These are phyloP conservation scores for Carex kokanica DNA, from an alignment of 176 grass and related monocot species.

Conservation along the genomic window DNA sequence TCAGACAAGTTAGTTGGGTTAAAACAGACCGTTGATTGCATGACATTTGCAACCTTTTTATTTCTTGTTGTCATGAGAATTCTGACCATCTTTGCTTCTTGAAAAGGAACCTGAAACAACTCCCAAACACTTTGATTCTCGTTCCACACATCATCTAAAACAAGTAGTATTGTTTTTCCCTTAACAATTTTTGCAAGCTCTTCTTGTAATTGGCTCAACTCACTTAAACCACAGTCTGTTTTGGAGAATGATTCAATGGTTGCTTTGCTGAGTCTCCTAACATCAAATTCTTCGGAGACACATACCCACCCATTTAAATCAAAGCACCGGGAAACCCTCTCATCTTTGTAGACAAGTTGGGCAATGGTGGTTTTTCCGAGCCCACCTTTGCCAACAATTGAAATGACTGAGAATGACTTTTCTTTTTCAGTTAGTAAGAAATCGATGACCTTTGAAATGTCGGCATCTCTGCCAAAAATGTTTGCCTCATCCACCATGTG, in stretches of 20 bases:
- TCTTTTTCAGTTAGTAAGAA: too few species aligned
- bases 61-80: background rate
- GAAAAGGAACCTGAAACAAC: background rate
- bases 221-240: background rate
- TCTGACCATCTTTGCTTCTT: background rate
- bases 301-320: background rate
- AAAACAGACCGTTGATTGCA: background rate
- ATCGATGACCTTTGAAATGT: too few species aligned
- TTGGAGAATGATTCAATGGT: background rate
- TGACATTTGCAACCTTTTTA: background rate
- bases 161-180: background rate
- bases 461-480: too few species aligned
- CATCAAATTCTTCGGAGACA: background rate
- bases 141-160: background rate
- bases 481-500: too few species aligned
- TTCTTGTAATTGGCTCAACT: background rate
- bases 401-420: too few species aligned
- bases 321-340: too few species aligned
- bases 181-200: background rate
- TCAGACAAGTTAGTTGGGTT: background rate
- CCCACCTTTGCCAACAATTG: too few species aligned
- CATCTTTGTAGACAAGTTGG: too few species aligned
- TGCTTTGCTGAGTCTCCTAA: background rate
- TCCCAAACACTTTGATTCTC: background rate
- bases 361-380: background rate